phyloP scores from a whole-genome alignment of 176 grass and related monocot genomes.

The Juncus effusus region DNA sequence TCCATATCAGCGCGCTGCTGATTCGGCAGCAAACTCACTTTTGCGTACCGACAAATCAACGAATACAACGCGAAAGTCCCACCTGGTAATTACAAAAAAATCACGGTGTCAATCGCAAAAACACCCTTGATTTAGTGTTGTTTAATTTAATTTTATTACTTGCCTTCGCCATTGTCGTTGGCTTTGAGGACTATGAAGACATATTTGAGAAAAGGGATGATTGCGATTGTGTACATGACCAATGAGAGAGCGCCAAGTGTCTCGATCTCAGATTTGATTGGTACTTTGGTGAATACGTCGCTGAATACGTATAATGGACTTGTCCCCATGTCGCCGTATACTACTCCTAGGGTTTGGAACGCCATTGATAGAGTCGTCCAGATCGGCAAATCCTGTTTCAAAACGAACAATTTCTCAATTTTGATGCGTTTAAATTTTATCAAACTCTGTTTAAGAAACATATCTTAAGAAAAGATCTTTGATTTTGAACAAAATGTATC shows the following conservation, averaged over 20 bases:
- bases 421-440: too few species aligned
- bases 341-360: constrained; percentile 93
- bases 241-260: constrained; percentile 84
- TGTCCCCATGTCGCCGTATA: constrained; percentile 95
- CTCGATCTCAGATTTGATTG: constrained; percentile 83
- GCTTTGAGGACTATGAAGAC: constrained; percentile 94
- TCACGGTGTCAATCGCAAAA: not conserved
- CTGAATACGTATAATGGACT: constrained; percentile 96
- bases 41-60: constrained; percentile 91
- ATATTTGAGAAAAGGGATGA: constrained; percentile 83
- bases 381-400: constrained; percentile 57
- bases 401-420: constrained; percentile 6
- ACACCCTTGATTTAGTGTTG: not conserved
- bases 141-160: not conserved
- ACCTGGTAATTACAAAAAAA: constrained; percentile 39
- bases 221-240: constrained; percentile 88
- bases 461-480: too few species aligned
- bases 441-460: not conserved
- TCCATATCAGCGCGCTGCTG: constrained; percentile 84
- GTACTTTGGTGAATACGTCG: constrained; percentile 97
- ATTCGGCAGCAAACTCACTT: constrained; percentile 82
- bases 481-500: not conserved
- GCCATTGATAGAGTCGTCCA: constrained; percentile 73
- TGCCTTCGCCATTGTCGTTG: constrained; percentile 95
- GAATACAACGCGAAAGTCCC: constrained; percentile 93